Evolutionary conservation across 805 yeast species (phyloP), one percentile per base, ranked within the genome.

Genomic region (Lipomyces chichibuensis): DNA sequence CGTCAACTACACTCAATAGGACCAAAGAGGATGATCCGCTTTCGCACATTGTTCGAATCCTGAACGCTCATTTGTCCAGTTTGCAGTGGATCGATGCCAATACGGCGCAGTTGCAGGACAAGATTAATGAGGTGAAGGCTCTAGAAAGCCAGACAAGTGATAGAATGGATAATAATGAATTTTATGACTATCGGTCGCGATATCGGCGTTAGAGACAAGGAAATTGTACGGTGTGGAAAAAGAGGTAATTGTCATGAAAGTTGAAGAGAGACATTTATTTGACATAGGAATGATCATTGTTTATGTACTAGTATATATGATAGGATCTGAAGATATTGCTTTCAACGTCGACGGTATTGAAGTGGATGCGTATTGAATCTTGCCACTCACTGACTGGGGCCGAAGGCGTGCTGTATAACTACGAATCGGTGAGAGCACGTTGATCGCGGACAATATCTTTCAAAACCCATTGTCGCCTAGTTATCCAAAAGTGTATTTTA

Each of bases 51-150:
- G 88, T 95, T 37, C 88, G 87, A 76, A 82, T 95, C 70, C 84
- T 95, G 75, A 93, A 94, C 76, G 86, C 91, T 57, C 98, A 95
- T 77, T 81, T 95, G 77, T 95, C 93, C 69, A 91, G 96, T 69
- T 83, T 95, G 79, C 92, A 88, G 76, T 92, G 93, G 83, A 85
- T 95, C 65, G 97, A 95, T 75, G 84, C 83, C 69, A 85, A 88
- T 69, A 91, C 96, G 62, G 83, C 83, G 23, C 80, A 81, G 29
- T 82, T 95, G 73, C 91, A 89, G 75, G 84, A 84, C 49, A 89
- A 91, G 77, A 77, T 95, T 67, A 85, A 83, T 43, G 69, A 72
- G 32, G 74, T 77, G 53, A 75, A 75, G 52, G 56, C 60, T 39
- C 35, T 70, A 56, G 77, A 73, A 39, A 61, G 57, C 46, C 66